Conservation (phyloP, 495 filamentous ascomycete genomes). For the Pseudotulostoma volvatum region DNA sequence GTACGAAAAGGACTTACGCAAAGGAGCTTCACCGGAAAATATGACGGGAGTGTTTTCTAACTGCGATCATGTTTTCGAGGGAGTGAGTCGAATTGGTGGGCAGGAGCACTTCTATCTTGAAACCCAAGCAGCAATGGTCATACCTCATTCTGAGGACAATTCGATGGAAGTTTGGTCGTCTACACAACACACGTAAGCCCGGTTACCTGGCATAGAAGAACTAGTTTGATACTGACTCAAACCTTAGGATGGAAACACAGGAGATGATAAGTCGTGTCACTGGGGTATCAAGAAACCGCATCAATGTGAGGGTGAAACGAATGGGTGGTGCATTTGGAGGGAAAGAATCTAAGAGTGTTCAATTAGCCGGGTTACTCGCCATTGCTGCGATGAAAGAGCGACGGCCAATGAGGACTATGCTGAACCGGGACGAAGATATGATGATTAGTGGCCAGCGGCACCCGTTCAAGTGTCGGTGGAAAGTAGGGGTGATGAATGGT, state of each 20-base stretch:
- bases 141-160: constrained; percentile 86
- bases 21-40: constrained; percentile 58
- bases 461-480: constrained; percentile 83
- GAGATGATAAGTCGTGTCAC: constrained; percentile 58
- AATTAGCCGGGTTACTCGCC: constrained; percentile 71
- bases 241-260: not conserved
- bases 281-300: constrained; percentile 70
- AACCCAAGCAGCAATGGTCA: constrained; percentile 69
- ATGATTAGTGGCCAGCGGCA: constrained; percentile 80
- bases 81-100: constrained; percentile 75
- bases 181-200: constrained; percentile 80
- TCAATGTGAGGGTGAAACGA: constrained; percentile 80
- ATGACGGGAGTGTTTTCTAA: constrained; percentile 60
- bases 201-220: constrained; percentile 50
- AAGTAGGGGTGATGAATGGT: constrained; percentile 81
- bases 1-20: constrained; percentile 70
- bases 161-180: constrained; percentile 88
- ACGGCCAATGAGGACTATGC: constrained; percentile 82
- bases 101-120: constrained; percentile 98
- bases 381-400: constrained; percentile 67
- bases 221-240: not conserved
- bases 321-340: constrained; percentile 92
- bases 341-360: constrained; percentile 80
- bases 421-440: constrained; percentile 96
- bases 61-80: constrained; percentile 71